Base-by-base conservation (phyloP, 2,329 filamentous ascomycete genomes). In the Colletotrichum plurivorum region DNA sequence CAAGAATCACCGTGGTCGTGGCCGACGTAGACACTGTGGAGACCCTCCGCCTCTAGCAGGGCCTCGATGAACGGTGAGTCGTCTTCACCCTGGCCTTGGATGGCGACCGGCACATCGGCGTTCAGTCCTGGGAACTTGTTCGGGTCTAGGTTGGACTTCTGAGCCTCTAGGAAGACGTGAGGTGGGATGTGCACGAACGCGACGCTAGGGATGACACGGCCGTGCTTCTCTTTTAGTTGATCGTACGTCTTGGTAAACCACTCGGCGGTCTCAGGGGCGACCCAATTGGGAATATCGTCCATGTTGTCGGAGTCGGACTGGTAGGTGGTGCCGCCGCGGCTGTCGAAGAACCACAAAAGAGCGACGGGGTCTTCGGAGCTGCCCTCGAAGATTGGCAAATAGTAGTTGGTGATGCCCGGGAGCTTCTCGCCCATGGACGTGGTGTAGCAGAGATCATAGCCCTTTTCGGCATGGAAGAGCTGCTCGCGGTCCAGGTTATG, bases 291-390 rank as follows among this genome's bases (percentile, higher is more conserved):
- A 5, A 74, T 72, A 15, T 79, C 73, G 12, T 73, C 69, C 12
- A 75, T 66, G 18, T 76, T 76, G 27, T 73, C 60, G 4, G 72
- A 58, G 31, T 76, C 66, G 2, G 72, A 73, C 20, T 77, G 79
- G 70, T 80, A 83, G 53, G 78, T 76, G 53, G 77, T 75, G 20
- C 84, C 84, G 43, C 85, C 84, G 36, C 82, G 79, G 52, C 78
- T 82, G 73, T 90, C 88, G 70, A 90, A 89, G 76, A 89, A 89
- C 85, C 86, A 90, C 3, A 90, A 75, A 4, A 89, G 75, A 8
- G 88, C 58, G 3, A 61, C 53, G 12, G 67, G 70, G 22, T 66
- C 55, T 15, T 62, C 45, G 27, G 49, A 56, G 48, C 65, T 56
- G 49, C 61, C 69, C 16, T 69, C 66, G n/a, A 61, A 69, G 20